Evolutionary conservation across 1,284 basidiomycete genomes (phyloP), one percentile per base, ranked within the genome.

Genomic region (Vanrija sp.): DNA sequence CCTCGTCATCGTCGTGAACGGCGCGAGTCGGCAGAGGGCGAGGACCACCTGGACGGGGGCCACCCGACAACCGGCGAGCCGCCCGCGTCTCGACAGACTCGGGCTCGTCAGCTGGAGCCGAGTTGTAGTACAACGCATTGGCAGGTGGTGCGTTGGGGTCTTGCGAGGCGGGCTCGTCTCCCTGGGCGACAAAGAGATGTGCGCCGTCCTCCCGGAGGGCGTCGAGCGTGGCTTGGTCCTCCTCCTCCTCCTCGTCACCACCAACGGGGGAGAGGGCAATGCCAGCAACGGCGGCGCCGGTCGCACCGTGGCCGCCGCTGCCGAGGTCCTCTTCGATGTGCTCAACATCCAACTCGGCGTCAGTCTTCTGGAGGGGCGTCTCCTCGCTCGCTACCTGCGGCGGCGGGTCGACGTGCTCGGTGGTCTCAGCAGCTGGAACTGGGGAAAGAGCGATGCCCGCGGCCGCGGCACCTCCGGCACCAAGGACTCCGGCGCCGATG

Each of bases 261-360:
- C 64, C 53, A 22, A 54, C 49, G 23, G 64, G 60, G 0, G 56
- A 54, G n/a, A 73, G 45, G 6, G 75, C 69, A 19, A 76, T 75
- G 2, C 75, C 75, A 20, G 71, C 71, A 2, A 63, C 64, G 22
- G 51, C 49, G 1, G 73, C 75, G 7, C 75, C 75, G 25, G 66
- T 62, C 0, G 65, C 60, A 14, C 72, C 75, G 6, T 53, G 54
- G 0, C 46, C 41, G 3, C 71, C 67, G 12, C 45, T 37, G 4
- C 69, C 75, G 4, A 56, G 49, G 25, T 64, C 51, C 47, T 69
- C 72, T 4, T 61, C 51, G 24, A 16, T 6, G 3, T 35, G 24
- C 20, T 22, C 31, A 19, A 35, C 16, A 27, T 52, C 25, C 24
- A 23, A 25, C 48, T 55, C 18, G 24, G 49, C 50, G 4, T n/a